phyloP scores from a whole-genome alignment of 768 basidiomycete species.

The Tulasnella sp. region DNA sequence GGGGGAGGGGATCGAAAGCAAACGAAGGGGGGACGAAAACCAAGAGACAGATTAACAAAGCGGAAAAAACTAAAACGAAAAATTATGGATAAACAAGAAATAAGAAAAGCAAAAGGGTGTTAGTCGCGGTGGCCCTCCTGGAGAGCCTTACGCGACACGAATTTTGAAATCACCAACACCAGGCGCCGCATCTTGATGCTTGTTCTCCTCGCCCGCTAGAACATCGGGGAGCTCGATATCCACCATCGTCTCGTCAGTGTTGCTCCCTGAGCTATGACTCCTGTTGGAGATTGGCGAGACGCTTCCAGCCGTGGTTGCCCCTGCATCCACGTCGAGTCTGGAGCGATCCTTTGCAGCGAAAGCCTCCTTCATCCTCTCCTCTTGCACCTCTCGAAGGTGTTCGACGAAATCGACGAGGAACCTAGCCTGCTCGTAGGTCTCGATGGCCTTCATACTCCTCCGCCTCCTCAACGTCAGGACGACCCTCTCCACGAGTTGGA shows the following conservation, averaged over 20 bases:
- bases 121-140: background rate
- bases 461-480: constrained; percentile 70
- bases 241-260: constrained; percentile 20
- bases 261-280: background rate
- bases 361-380: background rate
- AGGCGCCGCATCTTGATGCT: background rate
- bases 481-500: constrained; percentile 66
- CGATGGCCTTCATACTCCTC: constrained; percentile 85
- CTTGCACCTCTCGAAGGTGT: constrained; percentile 41
- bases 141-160: background rate
- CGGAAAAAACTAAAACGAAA: background rate
- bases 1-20: constrained; percentile 5
- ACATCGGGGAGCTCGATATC: constrained; percentile 11
- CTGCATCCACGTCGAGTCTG: constrained; percentile 2
- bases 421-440: constrained; percentile 88
- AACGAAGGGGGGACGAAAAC: background rate
- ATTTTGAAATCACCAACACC: background rate
- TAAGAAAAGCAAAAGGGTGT: background rate
- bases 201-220: background rate
- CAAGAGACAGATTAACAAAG: background rate
- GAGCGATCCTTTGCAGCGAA: background rate
- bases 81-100: background rate
- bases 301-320: background rate
- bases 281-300: constrained; percentile 5
- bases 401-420: constrained; percentile 77